Base-by-base conservation (phyloP, 2,329 filamentous ascomycete species). In the Aspergillus sp. region DNA sequence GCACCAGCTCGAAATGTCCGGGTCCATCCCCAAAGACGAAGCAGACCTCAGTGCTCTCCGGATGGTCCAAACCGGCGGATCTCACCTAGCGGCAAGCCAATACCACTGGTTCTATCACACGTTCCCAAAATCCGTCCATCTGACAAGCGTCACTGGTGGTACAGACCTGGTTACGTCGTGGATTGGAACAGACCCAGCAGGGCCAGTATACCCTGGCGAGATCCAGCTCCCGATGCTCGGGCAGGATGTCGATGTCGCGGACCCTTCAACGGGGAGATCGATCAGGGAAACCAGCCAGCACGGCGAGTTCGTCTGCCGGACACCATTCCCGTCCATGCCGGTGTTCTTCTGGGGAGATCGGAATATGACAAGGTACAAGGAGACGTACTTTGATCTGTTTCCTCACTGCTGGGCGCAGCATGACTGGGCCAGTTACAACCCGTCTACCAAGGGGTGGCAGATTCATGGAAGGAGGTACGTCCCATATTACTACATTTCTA, bases 391-490 rank as follows among this genome's bases (percentile, higher is more conserved):
- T 17, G 44, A 25, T 25, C 44, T 12, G 19, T 47, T 47, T 9
- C 19, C n/a, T n/a, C 70, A 73, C 35, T 64, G 66, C 51, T 68
- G 82, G 54, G 93, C 90, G 0, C 91, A 95, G 64, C 90, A 90
- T 27, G 91, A 95, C 68, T 93, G 93, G 71, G 87, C 90, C 67
- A 82, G 83, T 39, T 77, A 89, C 9, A 86, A 93, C 67, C 89
- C 90, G 0, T 61, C 75, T 2, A 93, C 89, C 0, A 82, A 85
- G 5, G 82, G 85, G 56, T 59, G 73, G 15, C 59, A 69, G 47
- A 68, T 75, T 53, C 66, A 70, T 23, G 73, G 73, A 11, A 65
- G 70, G 19, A 67, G 81, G 37, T 40, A 40, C 7, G 15, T 17
- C 17, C 27, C 1, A 25, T 31, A 4, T 11, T 31, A 9, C 27